Evolutionary conservation across 495 filamentous ascomycete species (phyloP).

Genomic region (Daldinia bambusicola): DNA sequence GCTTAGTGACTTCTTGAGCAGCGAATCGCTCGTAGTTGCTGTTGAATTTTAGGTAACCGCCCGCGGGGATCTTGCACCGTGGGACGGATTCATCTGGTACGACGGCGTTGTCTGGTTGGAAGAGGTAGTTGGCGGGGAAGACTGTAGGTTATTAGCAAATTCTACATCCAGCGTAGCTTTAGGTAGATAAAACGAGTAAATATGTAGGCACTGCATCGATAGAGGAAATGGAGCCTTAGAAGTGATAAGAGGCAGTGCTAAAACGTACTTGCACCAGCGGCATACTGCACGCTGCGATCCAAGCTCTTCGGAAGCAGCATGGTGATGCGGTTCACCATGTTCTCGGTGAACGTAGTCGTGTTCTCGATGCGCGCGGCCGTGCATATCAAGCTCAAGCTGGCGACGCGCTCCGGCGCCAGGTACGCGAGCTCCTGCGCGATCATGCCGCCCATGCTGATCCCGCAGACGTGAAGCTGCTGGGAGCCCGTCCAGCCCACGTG

Average conservation of each 20-base stretch:
- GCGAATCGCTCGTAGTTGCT: slow-evolving; percentile 83
- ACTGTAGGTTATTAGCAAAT: slow-evolving; percentile 48
- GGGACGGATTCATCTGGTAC: slow-evolving; percentile 51
- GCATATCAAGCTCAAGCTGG: slow-evolving; percentile 73
- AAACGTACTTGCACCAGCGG: slow-evolving; percentile 18
- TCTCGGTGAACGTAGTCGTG: slow-evolving; percentile 64
- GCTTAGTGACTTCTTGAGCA: slow-evolving; percentile 77
- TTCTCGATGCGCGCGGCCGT: slow-evolving; percentile 78
- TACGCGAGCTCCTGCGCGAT: slow-evolving; percentile 83
- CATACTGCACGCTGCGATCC: slow-evolving; percentile 54
- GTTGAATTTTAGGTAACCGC: slow-evolving; percentile 63
- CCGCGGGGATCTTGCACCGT: slow-evolving; percentile 37
- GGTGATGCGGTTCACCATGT: slow-evolving; percentile 72
- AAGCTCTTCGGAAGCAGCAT: slow-evolving; percentile 76
- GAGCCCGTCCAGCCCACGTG: slow-evolving; percentile 72
- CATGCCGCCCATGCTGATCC: slow-evolving; percentile 83
- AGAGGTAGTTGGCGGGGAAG: slow-evolving; percentile 70
- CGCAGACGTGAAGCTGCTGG: slow-evolving; percentile 71
- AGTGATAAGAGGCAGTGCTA: background rate
- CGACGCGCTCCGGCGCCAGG: slow-evolving; percentile 69
- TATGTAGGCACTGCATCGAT: slow-evolving; percentile 13
- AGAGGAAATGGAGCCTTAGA: slow-evolving; percentile 30
- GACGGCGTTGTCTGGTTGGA: slow-evolving; percentile 65
- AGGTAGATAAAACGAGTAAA: background rate
- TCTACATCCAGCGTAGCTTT: background rate